Base-by-base conservation (phyloP, 1,284 basidiomycete genomes). In the Ceratobasidium papillatum region DNA sequence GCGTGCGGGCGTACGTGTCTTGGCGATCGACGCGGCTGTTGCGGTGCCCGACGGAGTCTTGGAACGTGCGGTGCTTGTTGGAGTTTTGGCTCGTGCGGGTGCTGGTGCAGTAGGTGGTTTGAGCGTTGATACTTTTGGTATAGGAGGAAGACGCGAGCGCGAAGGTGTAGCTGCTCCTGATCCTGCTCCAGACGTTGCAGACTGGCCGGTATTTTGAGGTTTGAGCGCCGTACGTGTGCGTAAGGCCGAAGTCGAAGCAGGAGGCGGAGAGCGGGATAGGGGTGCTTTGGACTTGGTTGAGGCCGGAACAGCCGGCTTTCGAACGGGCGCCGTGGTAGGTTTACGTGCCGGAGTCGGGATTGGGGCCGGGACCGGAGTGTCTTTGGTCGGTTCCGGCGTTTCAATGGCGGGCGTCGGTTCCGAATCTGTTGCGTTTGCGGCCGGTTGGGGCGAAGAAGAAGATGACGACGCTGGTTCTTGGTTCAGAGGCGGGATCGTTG, bases 21-120 rank as follows among this genome's bases (percentile, higher is more conserved):
- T 71, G 41, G 68, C 68, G 17, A 71, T 38, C 12, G 68, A 71
- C 19, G 68, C 36, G 49, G 68, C 68, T 8, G 56, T 71, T 8
- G 25, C 61, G 17, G 19, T 30, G 14, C 56, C 52, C 17, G 68
- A 71, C 32, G 68, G 30, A n/a, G 68, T 54, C 27, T 27, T 71
- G 41, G 61, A 41, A 3, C 61, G 22, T 2, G 68, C 54, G 17
- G 68, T 25, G 4, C 41, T 36, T 11, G 64, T 34, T 2, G 68
- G 68, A 25, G 68, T 58, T 54, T 61, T 71, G 41, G 49, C 54
- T 4, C 68, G 54, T n/a, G 56, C 5, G 32, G 45, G 9, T 11
- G 45, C 43, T 30, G 41, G n/a, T n/a, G n/a, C 17, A 8, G 61
- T 12, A 47, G 61, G 61, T n/a, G 61, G 27, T 25, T 63, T 63